Evolutionary conservation across 306 rosid genomes (phyloP), one percentile per base, ranked within the genome.

Genomic region (barrel medic (Medicago truncatula)): DNA sequence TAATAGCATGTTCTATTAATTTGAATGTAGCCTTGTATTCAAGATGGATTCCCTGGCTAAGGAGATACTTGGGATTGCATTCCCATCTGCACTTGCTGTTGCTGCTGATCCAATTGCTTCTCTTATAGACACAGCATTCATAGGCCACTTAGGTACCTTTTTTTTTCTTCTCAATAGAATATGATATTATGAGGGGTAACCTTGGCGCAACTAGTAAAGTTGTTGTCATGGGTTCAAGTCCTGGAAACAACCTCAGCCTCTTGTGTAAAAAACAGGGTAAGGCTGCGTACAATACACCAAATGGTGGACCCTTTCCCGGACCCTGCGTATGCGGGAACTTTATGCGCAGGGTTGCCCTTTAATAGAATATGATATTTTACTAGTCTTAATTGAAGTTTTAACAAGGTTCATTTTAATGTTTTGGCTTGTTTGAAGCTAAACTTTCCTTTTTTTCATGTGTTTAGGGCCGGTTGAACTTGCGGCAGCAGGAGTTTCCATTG

Each of bases 81-180:
- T 96, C 21, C 99, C 99, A 13, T 96, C 96, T 80, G 97, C 98
- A 41, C 78, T 96, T 41, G 98, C 97, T 59, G 96, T 96, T 66
- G 98, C 99, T 43, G 97, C 99, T 83, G 99, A 96, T 81, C 99
- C 99, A 50, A 81, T 96, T 73, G 99, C 98, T 77, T 96, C 99
- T 77, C 90, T 96, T 16, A 90, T 96, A 12, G 99, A 96, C 90
- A 96, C 98, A 4, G 97, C 96, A 47, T 96, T 96, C 83, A 90
- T 96, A 16, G 99, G 99, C 86, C 99, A 92, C 83, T 50, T 96
- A 23, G 99, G 99, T 95, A 87, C 28, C 9, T 72, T 71, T 70
- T 21, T 21, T 71, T 70, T 70, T 44, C 63, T 49, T 80, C 6
- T 46, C 54, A 67, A 21, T 39, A 71, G 4, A 53, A 28, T 16